Base-by-base conservation (phyloP, 495 filamentous ascomycete species). In the Xylaria nigripes region DNA sequence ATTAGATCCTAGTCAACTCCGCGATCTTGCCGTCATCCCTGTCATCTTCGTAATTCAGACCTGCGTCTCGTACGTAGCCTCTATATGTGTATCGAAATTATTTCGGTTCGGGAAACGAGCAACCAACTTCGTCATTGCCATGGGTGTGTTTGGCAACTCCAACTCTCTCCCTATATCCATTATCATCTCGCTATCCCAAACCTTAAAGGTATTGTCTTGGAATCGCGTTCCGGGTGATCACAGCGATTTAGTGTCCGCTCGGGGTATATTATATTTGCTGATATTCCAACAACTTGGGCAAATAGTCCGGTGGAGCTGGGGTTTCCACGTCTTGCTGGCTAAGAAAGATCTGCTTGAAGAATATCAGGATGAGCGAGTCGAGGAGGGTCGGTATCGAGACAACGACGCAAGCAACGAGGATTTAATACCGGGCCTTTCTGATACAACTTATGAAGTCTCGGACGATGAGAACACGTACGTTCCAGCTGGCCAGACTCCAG, bases 241-340 rank as follows among this genome's bases (percentile, higher is more conserved):
- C 60, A 91, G 96, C 60, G 86, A 92, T 52, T 89, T 96, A 70
- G 93, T 98, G 15, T 90, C 83, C 8, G 91, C 93, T 1, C 82
- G 93, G 22, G 93, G 93, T 47, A 97, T 98, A 53, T 74, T 98
- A 2, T 98, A 98, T 61, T 77, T 98, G 10, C 75, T 98, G 50
- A 95, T 98, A 59, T 98, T 98, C 71, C 93, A 97, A 72, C 93
- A 98, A 66, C 81, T 98, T 16, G 93, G 93, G 21, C 93, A 98
- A 68, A 76, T 96, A 19, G 85, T 98, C 45, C 79, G 93, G 50
- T 98, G 93, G 93, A 96, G 88, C 58, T 98, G 94, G 94, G 93
- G 93, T 8, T 96, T 94, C 62, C 89, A 95, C 62, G 81, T 97
- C 40, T 73, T 98, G 15, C 76, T 98, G 7, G 90, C 90, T 15